Base-by-base conservation (phyloP, 2,329 filamentous ascomycete species). In the Diaporthe australafricana region DNA sequence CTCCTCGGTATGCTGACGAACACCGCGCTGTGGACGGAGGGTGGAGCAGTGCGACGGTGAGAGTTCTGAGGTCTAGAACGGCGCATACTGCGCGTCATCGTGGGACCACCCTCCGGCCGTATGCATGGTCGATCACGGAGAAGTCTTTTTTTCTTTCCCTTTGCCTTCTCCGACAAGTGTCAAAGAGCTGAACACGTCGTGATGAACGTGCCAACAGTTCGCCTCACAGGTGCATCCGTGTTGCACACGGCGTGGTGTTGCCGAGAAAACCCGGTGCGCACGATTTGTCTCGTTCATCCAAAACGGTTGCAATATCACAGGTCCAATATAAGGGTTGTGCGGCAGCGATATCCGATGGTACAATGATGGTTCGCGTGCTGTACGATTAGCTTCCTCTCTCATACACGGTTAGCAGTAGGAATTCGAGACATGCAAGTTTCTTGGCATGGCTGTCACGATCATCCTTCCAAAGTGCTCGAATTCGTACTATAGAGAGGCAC, bases 251-350 rank as follows among this genome's bases (percentile, higher is more conserved):
- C 27, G 20, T 38, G 30, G 45, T n/a, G 20, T 38, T 47, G 60
- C 27, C n/a, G 22, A 32, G 42, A 3, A 20, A 25, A 14, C 16
- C n/a, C 30, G 8, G 38, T 63, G 42, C 42, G 20, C 57, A 17
- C 32, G 42, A 63, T 48, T 47, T 42, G 57, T 3, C 42, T 48
- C 5, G 42, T 65, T 65, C 60, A 25, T 65, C 60, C 60, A 38
- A 50, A 50, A 50, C 30, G 60, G 27, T 65, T 65, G 60, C 45
- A 65, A 65, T 50, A 50, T 65, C 42, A 65, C 30, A 25, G n/a
- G 27, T 65, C 45, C 27, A 50, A 48, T 50, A 65, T 48, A 32
- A 50, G 2, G 8, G 11, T 50, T 48, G 30, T 50, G 60, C 17
- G 22, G 60, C 60, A 65, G 42, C 45, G 30, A n/a, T 25, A 30